phyloP scores from a whole-genome alignment of 2,329 filamentous ascomycete genomes.

The Neoascochyta sp. region DNA sequence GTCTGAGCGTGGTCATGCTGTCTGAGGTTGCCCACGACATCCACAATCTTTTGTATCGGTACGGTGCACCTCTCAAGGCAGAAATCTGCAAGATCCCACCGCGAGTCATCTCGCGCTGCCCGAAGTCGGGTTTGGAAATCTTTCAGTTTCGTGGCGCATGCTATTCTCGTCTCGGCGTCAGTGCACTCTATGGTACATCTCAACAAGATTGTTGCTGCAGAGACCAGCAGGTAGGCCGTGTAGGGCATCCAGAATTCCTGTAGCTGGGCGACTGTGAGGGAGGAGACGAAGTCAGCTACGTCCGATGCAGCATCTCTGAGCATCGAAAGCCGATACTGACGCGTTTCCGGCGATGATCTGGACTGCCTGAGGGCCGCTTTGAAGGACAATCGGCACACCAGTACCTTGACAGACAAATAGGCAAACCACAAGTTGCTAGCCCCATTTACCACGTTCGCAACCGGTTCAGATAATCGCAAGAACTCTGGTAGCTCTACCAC shows the following conservation, averaged over 20 bases:
- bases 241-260: constrained; percentile 22
- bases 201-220: constrained; percentile 15
- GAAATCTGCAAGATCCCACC: constrained; percentile 19
- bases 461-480: background rate
- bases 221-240: constrained; percentile 16
- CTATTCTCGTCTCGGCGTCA: constrained; percentile 6
- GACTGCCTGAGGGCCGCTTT: constrained; percentile 7
- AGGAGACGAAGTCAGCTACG: constrained; percentile 6
- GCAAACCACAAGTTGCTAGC: constrained; percentile 17
- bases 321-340: constrained; percentile 9
- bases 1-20: background rate
- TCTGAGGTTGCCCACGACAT: constrained; percentile 5
- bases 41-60: constrained; percentile 17
- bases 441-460: constrained; percentile 5
- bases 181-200: constrained; percentile 13
- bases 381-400: constrained; percentile 12
- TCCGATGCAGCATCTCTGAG: constrained; percentile 11
- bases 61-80: constrained; percentile 18
- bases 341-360: constrained; percentile 3
- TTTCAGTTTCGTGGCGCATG: constrained; percentile 7
- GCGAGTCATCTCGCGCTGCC: constrained; percentile 5
- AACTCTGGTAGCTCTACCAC: constrained; percentile 7
- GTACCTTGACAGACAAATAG: constrained; percentile 12
- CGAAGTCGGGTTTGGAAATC: constrained; percentile 8
- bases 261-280: constrained; percentile 9